Evolutionary conservation across 768 basidiomycete genomes (phyloP).

Genomic region (Brasilioporus rufonigricans): DNA sequence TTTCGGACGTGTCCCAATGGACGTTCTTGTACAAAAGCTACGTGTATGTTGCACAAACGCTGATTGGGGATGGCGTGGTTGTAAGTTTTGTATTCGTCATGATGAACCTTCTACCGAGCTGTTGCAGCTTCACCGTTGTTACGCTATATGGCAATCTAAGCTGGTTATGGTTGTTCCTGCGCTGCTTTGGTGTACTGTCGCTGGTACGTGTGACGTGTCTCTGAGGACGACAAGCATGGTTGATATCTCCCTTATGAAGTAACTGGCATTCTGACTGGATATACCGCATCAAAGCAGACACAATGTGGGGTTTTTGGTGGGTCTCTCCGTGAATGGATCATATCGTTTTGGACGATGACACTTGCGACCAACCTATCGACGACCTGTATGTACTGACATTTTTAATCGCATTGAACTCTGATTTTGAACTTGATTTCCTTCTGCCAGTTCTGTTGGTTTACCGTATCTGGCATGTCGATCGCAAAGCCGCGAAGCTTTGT

Average conservation of each 20-base stretch:
- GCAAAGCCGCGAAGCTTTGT: neutral
- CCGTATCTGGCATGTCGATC: neutral
- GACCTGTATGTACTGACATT: neutral
- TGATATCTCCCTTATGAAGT: neutral
- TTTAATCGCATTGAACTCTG: neutral
- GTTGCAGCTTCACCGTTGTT: neutral
- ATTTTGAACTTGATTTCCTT: no score
- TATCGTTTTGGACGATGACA: neutral
- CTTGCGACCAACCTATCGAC: neutral
- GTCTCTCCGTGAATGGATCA: neutral
- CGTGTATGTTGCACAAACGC: neutral
- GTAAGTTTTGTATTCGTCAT: neutral
- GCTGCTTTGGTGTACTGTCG: neutral
- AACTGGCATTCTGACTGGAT: neutral
- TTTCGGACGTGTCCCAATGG: conserved; percentile 3
- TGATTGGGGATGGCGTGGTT: neutral
- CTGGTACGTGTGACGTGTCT: neutral
- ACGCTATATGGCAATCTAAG: neutral
- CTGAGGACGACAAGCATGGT: neutral
- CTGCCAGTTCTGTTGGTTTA: neutral
- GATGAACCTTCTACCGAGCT: neutral
- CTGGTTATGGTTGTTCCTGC: neutral
- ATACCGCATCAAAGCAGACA: neutral
- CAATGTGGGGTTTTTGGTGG: neutral
- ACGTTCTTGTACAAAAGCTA: neutral